Evolutionary conservation across 2,329 filamentous ascomycete species (phyloP), one percentile per base, ranked within the genome.

Genomic region (Microthyrium microscopicum): DNA sequence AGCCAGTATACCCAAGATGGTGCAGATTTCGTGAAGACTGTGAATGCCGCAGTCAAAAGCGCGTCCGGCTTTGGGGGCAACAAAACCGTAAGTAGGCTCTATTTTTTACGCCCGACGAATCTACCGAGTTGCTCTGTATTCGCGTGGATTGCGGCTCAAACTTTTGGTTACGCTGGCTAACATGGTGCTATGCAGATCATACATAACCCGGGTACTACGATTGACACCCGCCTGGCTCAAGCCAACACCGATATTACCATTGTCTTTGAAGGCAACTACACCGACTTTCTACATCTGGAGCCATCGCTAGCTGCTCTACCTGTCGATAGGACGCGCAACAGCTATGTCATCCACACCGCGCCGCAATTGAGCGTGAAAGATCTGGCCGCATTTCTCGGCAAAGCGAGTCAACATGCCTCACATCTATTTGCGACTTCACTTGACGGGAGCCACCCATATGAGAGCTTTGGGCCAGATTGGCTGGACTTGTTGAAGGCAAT

Each of bases 221-320:
- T 22, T 18, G 30, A 32, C 18, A 5, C 12, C 22, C 30, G 30
- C 12, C 22, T 25, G 4, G 20, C 20, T 12, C 20, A 32, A 18
- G n/a, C 30, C 6, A 32, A 32, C 30, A 32, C 30, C 5, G 30
- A 32, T 15, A 25, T 32, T 16, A 22, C 30, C 12, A 22, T 32
- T 9, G 30, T 32, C 5, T 32, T 32, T 11, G 30, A 32, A 32
- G 22, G 30, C 19, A n/a, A 20, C n/a, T 32, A 20, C 20, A 25
- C n/a, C 5, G 19, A 21, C 6, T 32, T 16, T 12, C 5, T 22
- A 12, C 9, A 16, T 21, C n/a, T 18, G 15, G 16, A 15, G 18
- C 7, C n/a, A 3, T 16, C 15, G 18, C 19, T 32, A 3, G 12
- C n/a, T 13, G 19, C 30, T 32, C 16, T 32, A 12, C 30, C 30